Conservation (phyloP, 208 protist species). For the Trypanosoma avium region DNA sequence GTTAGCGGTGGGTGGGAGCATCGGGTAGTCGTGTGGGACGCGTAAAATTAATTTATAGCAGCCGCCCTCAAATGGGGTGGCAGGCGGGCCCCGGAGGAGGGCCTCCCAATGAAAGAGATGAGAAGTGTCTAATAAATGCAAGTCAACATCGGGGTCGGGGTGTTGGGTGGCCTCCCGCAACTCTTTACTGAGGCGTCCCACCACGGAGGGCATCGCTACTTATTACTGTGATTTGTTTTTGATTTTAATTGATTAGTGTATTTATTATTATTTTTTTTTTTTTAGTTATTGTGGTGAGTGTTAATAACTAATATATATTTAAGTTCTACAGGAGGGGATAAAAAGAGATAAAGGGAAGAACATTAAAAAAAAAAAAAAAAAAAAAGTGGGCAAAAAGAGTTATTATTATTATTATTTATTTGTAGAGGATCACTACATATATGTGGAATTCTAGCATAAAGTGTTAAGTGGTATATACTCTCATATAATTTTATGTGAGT, state of each 20-base stretch:
- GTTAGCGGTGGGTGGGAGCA: slow-evolving; percentile 68
- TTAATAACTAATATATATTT: too few species aligned
- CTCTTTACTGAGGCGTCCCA: slow-evolving; percentile 62
- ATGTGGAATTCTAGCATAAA: too few species aligned
- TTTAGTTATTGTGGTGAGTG: too few species aligned
- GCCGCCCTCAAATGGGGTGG: slow-evolving; percentile 80
- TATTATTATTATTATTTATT: too few species aligned
- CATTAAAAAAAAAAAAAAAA: slow-evolving; percentile 7
- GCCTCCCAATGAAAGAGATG: slow-evolving; percentile 71
- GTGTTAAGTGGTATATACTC: too few species aligned
- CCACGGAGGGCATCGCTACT: slow-evolving; percentile 33
- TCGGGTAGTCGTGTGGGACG: slow-evolving; percentile 85
- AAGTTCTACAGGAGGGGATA: neutral
- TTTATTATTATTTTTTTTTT: too few species aligned
- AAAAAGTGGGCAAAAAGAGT: too few species aligned
- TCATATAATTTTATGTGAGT: too few species aligned
- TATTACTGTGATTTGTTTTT: neutral
- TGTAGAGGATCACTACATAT: too few species aligned
- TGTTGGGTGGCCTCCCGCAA: slow-evolving; percentile 43
- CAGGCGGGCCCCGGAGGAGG: slow-evolving; percentile 62
- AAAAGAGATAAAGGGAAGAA: slow-evolving; percentile 13
- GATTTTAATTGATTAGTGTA: too few species aligned
- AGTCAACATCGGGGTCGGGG: slow-evolving; percentile 51
- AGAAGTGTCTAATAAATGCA: slow-evolving; percentile 37
- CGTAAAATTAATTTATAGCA: slow-evolving; percentile 61